These are phyloP conservation scores for Candida hispaniensis DNA, from an alignment of 805 yeast species.

Conservation along the genomic window DNA sequence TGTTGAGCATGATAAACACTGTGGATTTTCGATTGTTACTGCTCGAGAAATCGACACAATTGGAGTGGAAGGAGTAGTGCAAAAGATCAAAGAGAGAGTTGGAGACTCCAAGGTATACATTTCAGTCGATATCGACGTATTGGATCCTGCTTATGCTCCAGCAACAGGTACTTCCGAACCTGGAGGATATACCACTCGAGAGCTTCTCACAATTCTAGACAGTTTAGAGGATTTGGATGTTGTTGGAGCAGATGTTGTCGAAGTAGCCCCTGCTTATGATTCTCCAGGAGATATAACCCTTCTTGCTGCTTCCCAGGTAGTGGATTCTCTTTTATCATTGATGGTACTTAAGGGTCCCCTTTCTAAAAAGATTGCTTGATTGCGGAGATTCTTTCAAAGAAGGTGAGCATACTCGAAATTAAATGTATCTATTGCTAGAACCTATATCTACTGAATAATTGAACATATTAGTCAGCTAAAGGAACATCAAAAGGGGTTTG, in stretches of 20 bases:
- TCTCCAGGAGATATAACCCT: conserved; percentile 43
- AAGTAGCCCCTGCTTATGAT: conserved; percentile 58
- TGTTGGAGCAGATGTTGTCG: conserved; percentile 71
- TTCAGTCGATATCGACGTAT: conserved; percentile 92
- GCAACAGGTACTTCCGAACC: conserved; percentile 98
- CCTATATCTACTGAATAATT: too few species aligned
- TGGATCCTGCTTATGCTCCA: conserved; percentile 88
- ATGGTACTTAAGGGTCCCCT: conserved; percentile 15
- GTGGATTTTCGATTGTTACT: conserved; percentile 49
- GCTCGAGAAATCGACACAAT: conserved; percentile 61
- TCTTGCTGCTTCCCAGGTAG: conserved; percentile 49
- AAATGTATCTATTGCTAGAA: too few species aligned
- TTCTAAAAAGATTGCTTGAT: too few species aligned
- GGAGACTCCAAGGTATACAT: conserved; percentile 69
- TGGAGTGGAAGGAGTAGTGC: conserved; percentile 48
- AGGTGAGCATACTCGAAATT: too few species aligned
- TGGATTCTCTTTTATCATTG: conserved; percentile 21
- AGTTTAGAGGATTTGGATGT: conserved; percentile 48
- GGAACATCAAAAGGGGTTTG: too few species aligned
- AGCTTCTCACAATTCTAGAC: conserved; percentile 49
- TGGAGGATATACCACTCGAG: conserved; percentile 91
- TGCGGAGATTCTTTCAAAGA: too few species aligned
- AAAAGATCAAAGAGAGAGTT: conserved; percentile 54
- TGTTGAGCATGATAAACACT: conserved; percentile 45
- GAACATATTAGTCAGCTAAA: too few species aligned